Evolutionary conservation across 2,329 filamentous ascomycete genomes (phyloP), one percentile per base, ranked within the genome.

Genomic region (Pezizomycotina sp.): DNA sequence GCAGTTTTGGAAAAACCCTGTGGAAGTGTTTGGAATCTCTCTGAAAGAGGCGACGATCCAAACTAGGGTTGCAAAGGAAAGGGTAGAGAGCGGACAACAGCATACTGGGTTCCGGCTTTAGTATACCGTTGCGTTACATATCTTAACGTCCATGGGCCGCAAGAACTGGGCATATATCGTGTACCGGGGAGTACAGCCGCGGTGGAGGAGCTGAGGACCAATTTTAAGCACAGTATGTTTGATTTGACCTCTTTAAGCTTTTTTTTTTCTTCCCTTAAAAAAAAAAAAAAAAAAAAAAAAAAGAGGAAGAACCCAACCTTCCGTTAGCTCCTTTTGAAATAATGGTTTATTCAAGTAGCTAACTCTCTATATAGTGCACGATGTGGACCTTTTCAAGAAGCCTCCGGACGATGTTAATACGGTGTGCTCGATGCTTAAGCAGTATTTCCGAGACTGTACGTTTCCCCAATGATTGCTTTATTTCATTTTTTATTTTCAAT

Each of bases 401-500:
- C 50, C 50, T 12, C 50, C 50, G 3, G 48, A 51, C 42, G 50
- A 52, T 36, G 43, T 52, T 21, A 49, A 52, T 32, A 52, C 50
- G 10, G 50, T 50, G 27, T 50, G 48, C 13, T 50, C 47, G 24
- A 42, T 52, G 31, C 32, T 52, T 19, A 52, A 52, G 22, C 43
- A 43, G 31, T 52, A 47, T 41, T 50, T 52, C 37, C 48, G 49
- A 26, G 45, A 44, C 5, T 43, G 47, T 48, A 41, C 37, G 37
- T 39, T 32, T 27, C 18, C 22, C 10, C 18, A 12, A 9, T 14
- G 15, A 14, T 18, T 32, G 18, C 27, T 30, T 28, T 31, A 5
- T 25, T 1, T 5, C 22, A n/a, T 26, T 15, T 14, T 5, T 30
- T 12, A 19, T 15, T 20, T 4, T 12, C n/a, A n/a, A n/a, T n/a